Percentiles rank a stretch among this genome's conserved stretches.
Evolutionary conservation across 176 grass and related monocot genomes (phyloP).

Genomic region (Ensete glaucum): DNA sequence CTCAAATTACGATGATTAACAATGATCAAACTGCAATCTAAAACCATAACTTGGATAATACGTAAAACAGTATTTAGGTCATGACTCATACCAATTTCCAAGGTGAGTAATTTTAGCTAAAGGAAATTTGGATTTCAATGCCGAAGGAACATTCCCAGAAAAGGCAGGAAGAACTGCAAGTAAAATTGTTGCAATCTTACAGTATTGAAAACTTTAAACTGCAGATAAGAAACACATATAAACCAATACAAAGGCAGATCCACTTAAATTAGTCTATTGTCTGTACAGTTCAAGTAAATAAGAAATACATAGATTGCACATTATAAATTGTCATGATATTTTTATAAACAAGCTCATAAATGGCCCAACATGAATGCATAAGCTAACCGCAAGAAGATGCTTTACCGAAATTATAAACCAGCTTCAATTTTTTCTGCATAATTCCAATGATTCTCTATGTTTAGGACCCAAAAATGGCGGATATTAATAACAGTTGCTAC

Average conservation of each 20-base stretch:
- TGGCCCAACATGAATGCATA: not conserved
- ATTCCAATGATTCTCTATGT: not conserved
- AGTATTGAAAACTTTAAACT: not conserved
- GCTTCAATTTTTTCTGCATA: not conserved
- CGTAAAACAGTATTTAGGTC: slow-evolving; percentile 1
- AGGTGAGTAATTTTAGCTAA: slow-evolving; percentile 65
- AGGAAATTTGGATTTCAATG: slow-evolving; percentile 48
- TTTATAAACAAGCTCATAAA: not conserved
- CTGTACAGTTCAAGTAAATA: no score
- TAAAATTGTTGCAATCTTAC: not conserved
- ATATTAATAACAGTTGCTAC: no score
- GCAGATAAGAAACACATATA: not conserved
- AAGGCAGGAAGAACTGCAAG: slow-evolving; percentile 74
- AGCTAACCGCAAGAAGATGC: not conserved
- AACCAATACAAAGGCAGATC: not conserved
- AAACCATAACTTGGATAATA: no score
- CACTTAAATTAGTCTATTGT: no score
- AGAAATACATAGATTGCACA: not conserved
- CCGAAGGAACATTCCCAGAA: slow-evolving; percentile 59
- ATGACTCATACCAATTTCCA: slow-evolving; percentile 49
- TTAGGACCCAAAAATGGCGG: not conserved
- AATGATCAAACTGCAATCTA: no score
- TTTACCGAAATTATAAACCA: not conserved
- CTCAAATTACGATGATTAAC: no score
- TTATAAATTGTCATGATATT: not conserved